Base-by-base conservation (phyloP, 805 yeast genomes). In the Yamadazyma sp. region DNA sequence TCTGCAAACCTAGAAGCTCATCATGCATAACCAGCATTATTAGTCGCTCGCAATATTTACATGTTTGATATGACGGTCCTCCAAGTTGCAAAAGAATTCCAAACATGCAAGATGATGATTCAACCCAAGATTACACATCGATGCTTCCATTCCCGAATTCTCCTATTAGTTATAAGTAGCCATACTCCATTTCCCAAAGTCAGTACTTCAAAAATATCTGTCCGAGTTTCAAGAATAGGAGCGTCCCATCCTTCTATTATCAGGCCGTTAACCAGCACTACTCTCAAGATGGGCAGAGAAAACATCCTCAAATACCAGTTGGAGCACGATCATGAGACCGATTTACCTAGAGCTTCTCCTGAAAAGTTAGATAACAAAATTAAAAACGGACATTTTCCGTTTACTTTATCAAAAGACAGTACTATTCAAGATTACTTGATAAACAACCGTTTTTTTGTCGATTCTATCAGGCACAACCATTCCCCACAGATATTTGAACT, bases 401-500 rank as follows among this genome's bases (percentile, higher is more conserved):
- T 77, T 54, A 62, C 70, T 1, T 61, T 80, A 32, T 61, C 64
- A 19, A 73, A 70, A 52, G 64, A 67, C 4, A 75, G 81, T 6
- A 62, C 72, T 0, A 52, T 74, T 30, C 60, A 64, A 31, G 83
- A 78, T 39, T 76, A 63, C 44, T 49, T 78, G 6, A 49, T 63
- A 26, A 70, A 76, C 45, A 78, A 78, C 53, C 65, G 62, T 46
- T 52, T 54, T 16, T 71, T 60, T 41, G 73, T 71, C 18, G 77
- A 75, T 32, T 62, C 60, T 8, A 65, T 78, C 42, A 69, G 69
- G 37, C 58, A 62, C 15, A 61, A 68, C 32, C 74, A 78, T 50
- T 83, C 88, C 0, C 70, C 49, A 23, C 49, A 71, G 31, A 61
- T 85, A 7, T 73, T 84, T 54, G 77, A 76, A 26, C 49, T 64